Base-by-base conservation (phyloP, 2,329 filamentous ascomycete genomes). In the Fusarium verticillioides region DNA sequence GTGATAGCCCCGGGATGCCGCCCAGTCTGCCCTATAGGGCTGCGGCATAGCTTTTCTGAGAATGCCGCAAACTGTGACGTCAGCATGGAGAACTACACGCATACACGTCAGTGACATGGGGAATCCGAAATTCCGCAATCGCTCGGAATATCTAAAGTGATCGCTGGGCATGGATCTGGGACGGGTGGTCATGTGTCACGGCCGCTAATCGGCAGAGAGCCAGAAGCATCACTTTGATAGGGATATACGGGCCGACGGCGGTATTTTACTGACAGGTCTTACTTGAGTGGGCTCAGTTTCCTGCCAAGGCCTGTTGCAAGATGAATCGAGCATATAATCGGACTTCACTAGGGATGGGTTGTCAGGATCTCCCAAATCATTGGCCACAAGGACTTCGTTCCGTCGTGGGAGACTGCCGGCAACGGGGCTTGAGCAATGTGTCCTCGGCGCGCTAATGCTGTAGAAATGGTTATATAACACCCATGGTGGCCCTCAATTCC, bases 241-340 rank as follows among this genome's bases (percentile, higher is more conserved):
- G 13, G 12, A 2, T 4, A 9, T 4, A 42, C 8, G 2, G 12
- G 10, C 18, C 5, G 16, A 34, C 1, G 23, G n/a, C 2, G 16
- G 8, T 11, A 44, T 6, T 26, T 28, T 5, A n/a, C 30, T 12
- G 15, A 3, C n/a, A 47, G 1, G 18, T 18, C 30, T 34, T 21
- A 19, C 11, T 19, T 9, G 8, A n/a, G 23, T 2, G 2, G 7
- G 16, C 0, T 12, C 12, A 7, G 19, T 7, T 9, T 21, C 7
- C 2, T 2, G 30, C 18, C 54, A 36, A 47, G 54, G 9, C 5
- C 5, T 13, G 13, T 10, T 8, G 18, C 28, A 7, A 5, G 18
- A 18, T 34, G 9, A 13, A 43, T 23, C 10, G 30, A 26, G 10
- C 6, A 16, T 19, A 19, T 3, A 2, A 16, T 36, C 5, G 10